Base-by-base conservation (phyloP, 768 basidiomycete species). In the Sarcodon sp. region DNA sequence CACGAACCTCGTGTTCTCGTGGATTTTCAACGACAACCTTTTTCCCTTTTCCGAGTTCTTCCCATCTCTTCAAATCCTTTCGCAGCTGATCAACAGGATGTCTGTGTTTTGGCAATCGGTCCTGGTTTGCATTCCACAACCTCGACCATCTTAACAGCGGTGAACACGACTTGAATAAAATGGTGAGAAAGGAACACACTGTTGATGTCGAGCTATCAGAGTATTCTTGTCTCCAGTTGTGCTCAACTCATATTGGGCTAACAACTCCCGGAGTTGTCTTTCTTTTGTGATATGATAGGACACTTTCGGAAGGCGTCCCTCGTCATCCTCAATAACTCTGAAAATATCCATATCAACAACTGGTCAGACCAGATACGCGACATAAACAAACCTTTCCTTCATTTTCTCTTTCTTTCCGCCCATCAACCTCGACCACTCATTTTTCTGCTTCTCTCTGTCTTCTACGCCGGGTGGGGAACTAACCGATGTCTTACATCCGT, bases 41-140 rank as follows among this genome's bases (percentile, higher is more conserved):
- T 13, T 13, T 41, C 7, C 16, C 39, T 27, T 41, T 41, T 27
- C 39, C 39, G 7, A 16, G 16, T 1, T 71, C 75, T 53, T 84
- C 83, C 79, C 78, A 80, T 54, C 61, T 64, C 53, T 66, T 72
- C 57, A 86, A 56, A 33, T 83, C 80, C 37, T 56, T 57, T 37
- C 69, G 67, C 11, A 86, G 67, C 34, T 73, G 71, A 1, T 58
- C 51, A 47, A 67, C 59, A 13, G 66, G 66, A 56, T 73, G 75
- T 31, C 80, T 70, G 41, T 70, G 64, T 13, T 54, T 44, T 1
- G 53, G 45, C 15, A 69, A 68, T 53, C 72, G 73, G 62, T 87
- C 84, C 7, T 83, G 66, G 57, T 86, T 87, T 31, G 82, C 76
- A 51, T 87, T 87, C 54, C 71, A 79, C 37, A 80, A 58, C 63